Base-by-base conservation (phyloP, 148 eudicot genomes). In the Fagopyrum tataricum region DNA sequence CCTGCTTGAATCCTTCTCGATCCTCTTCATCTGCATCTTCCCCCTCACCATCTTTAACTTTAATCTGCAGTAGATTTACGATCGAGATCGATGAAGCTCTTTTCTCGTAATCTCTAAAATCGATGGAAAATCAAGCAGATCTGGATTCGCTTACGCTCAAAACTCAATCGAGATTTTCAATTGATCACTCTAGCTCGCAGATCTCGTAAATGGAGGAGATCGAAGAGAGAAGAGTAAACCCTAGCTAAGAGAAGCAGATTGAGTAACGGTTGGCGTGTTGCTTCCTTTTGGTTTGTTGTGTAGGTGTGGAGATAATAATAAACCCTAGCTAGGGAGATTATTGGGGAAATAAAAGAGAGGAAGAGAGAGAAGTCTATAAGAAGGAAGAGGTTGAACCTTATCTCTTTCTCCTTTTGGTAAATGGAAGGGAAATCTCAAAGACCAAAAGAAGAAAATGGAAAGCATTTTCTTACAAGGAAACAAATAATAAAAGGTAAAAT, bases 11-110 rank as follows among this genome's bases (percentile, higher is more conserved):
- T 76, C 79, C 70, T 84, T 84, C 73, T 84, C 86, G 21, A 84
- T 84, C 59, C 84, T 84, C 68, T 79, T 84, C 76, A 84, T 76
- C 79, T 84, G 76, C 41, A 78, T 84, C 76, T 81, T 84, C 48
- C 87, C 84, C 53, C 87, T 81, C 80, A 84, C 87, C 87, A 84
- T 84, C 72, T 17, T 74, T 5, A 31, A 9, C 1, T 51, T 26
- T 37, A 4, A 31, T 13, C 5, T 24, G 23, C 37, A 21, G 10
- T 18, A 10, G 11, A 11, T 55, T 12, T 4, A 20, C 62, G 26
- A 20, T 20, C 12, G 26, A 56, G 20, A 53, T 10, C 23, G 62
- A 6, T 55, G 10, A 1, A 12, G 13, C 7, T 46, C 13, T 46
- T 46, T 6, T 6, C 49, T 2, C 49, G 37, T 46, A 46, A 46